Base-by-base conservation (phyloP, 768 basidiomycete species). In the Psilocybe cubensis region DNA sequence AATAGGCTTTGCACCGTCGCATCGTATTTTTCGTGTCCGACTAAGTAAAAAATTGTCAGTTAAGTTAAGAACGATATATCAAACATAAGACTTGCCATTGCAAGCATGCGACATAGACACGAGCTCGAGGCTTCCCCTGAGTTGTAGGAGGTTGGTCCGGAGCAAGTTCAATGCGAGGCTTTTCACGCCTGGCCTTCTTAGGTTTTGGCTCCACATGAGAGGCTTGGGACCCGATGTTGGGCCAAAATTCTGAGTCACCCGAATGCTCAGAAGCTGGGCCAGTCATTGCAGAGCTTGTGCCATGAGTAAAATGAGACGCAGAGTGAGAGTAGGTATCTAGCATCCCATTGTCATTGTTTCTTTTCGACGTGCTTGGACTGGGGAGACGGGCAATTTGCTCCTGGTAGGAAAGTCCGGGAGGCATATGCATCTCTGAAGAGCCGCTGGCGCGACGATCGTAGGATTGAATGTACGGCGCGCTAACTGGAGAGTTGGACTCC, bases 81-180 rank as follows among this genome's bases (percentile, higher is more conserved):
- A 62, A 56, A 42, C 57, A 41, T 50, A 31, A 25, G 11, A 70
- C 79, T 27, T 61, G 89, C 91, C 91, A 92, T 71, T 91, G 89
- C 17, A 87, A 24, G 69, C 91, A 93, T 21, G 91, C 91, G 35
- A 92, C 87, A 61, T 84, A 93, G 21, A 92, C 91, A 29, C 91
- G 81, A 18, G 83, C 81, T 18, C 91, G 80, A 20, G 83, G 86
- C 63, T 83, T 91, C n/a, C 91, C 91, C 68, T 92, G 88, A 0
- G 89, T 88, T 0, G 91, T 92, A 42, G 88, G 84, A 2, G 91
- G 91, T 64, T 92, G 91, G 66, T 88, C 87, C 3, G 87, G 79
- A 2, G 89, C 86, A 29, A 92, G 82, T 44, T 84, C 85, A 48
- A 92, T 87, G 41, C 70, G 83, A 25, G 81, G 79, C 61, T 86